A percentile compares a stretch with the other conserved stretches of the same genome.
Conservation (phyloP, 108 stramenopile genomes). For the Skeletonema costatum region DNA sequence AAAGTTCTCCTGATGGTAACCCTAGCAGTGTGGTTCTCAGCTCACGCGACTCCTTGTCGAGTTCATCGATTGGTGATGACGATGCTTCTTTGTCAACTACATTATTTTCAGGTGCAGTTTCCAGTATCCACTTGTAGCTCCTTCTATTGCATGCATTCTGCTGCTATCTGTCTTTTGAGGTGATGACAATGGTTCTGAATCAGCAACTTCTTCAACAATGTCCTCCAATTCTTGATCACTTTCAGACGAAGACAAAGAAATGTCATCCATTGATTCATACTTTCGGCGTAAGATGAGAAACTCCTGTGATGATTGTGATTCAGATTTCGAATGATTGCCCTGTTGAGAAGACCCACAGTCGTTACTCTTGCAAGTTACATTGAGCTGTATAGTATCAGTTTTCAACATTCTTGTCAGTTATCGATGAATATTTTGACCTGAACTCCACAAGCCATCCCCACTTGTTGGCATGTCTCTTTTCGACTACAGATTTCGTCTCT, state of each 20-base stretch:
- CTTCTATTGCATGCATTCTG: neutral
- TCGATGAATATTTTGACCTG: slow-evolving; percentile 2
- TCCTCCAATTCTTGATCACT: slow-evolving; percentile 16
- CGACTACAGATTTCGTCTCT: slow-evolving; percentile 12
- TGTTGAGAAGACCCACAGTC: neutral
- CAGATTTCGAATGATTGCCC: neutral
- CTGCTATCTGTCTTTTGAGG: neutral
- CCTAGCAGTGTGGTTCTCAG: slow-evolving; percentile 17
- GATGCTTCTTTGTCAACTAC: neutral
- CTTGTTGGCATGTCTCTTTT: slow-evolving; percentile 26
- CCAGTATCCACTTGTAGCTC: neutral
- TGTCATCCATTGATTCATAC: slow-evolving; percentile 19
- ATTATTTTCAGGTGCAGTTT: neutral
- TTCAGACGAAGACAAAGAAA: slow-evolving; percentile 28
- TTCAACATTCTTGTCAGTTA: neutral
- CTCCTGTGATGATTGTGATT: neutral
- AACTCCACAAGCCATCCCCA: slow-evolving; percentile 22
- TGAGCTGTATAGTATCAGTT: neutral
- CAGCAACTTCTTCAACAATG: neutral
- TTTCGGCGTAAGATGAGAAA: slow-evolving; percentile 17
- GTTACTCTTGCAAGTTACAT: neutral
- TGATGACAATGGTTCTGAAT: neutral
- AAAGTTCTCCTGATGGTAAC: slow-evolving; percentile 31
- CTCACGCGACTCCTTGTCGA: slow-evolving; percentile 25
- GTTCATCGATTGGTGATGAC: slow-evolving; percentile 8